Conservation (phyloP, 495 filamentous ascomycete species). For the Aspergillus kassunensis region DNA sequence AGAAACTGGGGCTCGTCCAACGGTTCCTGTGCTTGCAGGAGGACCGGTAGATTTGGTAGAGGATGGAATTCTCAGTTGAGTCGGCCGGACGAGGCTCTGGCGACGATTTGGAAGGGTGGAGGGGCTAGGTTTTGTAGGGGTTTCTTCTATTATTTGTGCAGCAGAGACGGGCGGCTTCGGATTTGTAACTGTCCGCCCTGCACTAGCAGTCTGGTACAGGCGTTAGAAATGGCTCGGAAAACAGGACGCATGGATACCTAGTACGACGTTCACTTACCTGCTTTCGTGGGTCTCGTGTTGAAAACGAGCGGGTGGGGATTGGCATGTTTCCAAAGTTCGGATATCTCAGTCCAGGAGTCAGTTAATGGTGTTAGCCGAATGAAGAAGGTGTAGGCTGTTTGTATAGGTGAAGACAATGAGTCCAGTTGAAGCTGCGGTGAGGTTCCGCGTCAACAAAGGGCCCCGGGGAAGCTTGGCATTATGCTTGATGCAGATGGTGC, state of each 20-base stretch:
- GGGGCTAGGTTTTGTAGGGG: not conserved
- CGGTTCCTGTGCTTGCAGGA: slow-evolving; percentile 17
- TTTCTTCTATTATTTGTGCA: slow-evolving; percentile 1
- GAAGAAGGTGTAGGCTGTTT: not conserved
- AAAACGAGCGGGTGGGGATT: slow-evolving; percentile 38
- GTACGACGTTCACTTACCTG: slow-evolving; percentile 18
- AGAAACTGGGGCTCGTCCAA: slow-evolving; percentile 25
- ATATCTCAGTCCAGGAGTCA: not conserved
- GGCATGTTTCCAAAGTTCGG: slow-evolving; percentile 29
- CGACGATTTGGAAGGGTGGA: slow-evolving; percentile 22
- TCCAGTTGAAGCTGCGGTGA: not conserved
- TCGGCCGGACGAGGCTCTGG: slow-evolving; percentile 34
- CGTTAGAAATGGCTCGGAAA: slow-evolving; percentile 14
- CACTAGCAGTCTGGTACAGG: slow-evolving; percentile 21
- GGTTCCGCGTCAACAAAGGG: not conserved
- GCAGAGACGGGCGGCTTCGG: slow-evolving; percentile 7
- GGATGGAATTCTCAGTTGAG: slow-evolving; percentile 20
- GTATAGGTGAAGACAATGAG: not conserved
- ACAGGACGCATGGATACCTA: slow-evolving; percentile 13
- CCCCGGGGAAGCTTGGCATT: too few species aligned
- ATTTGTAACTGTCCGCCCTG: slow-evolving; percentile 27
- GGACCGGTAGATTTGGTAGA: slow-evolving; percentile 12
- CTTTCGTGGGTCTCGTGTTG: slow-evolving; percentile 36
- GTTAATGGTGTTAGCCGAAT: not conserved
- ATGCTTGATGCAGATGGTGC: too few species aligned